A percentile compares a stretch with the other conserved stretches of the same genome.
These are phyloP conservation scores for Dioscorea cayenensis DNA, from an alignment of 116 monocot genomes.

Conservation along the genomic window DNA sequence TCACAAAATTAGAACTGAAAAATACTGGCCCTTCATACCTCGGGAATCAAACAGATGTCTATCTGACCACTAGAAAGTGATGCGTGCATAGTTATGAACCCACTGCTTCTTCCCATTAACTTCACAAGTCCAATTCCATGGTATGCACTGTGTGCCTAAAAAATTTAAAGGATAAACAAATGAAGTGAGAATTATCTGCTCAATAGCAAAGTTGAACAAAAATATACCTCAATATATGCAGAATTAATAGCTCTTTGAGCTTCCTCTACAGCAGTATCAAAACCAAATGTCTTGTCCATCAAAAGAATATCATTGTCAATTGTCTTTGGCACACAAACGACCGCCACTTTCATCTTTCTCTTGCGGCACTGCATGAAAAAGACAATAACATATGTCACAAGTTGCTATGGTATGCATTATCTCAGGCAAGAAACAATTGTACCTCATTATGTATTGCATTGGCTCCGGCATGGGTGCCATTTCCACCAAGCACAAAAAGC, in stretches of 20 bases:
- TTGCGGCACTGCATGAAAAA: constrained; percentile 48
- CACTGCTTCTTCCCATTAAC: constrained; percentile 94
- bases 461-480: constrained; percentile 90
- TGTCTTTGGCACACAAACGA: constrained; percentile 83
- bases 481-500: constrained; percentile 89
- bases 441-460: constrained; percentile 90
- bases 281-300: constrained; percentile 91
- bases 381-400: background rate
- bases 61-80: constrained; percentile 86
- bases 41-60: constrained; percentile 86
- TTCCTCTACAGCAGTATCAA: constrained; percentile 79
- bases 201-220: background rate
- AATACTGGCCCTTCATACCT: constrained; percentile 30
- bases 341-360: constrained; percentile 68
- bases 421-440: background rate
- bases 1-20: constrained; percentile 1
- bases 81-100: constrained; percentile 92
- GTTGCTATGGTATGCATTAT: background rate
- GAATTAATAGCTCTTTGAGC: constrained; percentile 83
- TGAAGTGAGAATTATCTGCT: background rate
- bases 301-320: constrained; percentile 90
- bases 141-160: constrained; percentile 77
- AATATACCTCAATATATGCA: constrained; percentile 86
- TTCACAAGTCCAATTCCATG: constrained; percentile 90
- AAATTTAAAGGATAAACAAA: background rate